Percentiles rank a stretch among this genome's conserved stretches.
Conservation (phyloP, 306 rosid genomes). For the Prunus mume region DNA sequence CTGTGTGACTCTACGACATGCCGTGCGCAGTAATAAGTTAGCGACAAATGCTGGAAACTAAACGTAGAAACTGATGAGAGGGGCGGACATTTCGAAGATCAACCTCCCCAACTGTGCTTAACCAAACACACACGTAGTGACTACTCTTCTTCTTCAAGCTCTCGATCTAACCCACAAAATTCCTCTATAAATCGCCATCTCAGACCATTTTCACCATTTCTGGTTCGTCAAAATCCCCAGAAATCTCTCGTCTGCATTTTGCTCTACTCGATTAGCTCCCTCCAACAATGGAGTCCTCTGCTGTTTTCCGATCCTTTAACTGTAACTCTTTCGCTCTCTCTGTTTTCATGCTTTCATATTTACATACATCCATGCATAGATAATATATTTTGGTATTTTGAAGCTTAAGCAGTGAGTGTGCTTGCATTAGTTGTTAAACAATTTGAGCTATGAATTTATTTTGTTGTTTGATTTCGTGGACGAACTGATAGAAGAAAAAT, state of each 20-base stretch:
- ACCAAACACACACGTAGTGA: constrained; percentile 8
- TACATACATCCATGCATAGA: not conserved
- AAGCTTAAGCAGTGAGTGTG: constrained; percentile 4
- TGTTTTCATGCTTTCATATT: constrained; percentile 5
- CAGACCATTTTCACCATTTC: constrained; percentile 16
- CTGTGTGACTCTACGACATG: not conserved
- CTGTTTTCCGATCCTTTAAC: constrained; percentile 63
- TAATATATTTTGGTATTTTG: not conserved
- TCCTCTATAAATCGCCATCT: constrained; percentile 17
- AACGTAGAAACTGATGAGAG: constrained; percentile 54
- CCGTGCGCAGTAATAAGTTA: constrained; percentile 24
- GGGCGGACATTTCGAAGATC: constrained; percentile 70
- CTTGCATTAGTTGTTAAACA: not conserved
- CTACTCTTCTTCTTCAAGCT: not conserved
- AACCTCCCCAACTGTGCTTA: constrained; percentile 24
- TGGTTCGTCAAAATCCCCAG: not conserved
- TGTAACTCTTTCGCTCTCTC: constrained; percentile 52
- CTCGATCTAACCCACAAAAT: constrained; percentile 23
- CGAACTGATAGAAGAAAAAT: not conserved
- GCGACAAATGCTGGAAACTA: constrained; percentile 7
- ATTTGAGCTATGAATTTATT: not conserved
- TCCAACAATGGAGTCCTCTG: constrained; percentile 68
- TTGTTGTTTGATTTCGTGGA: constrained; percentile 1
- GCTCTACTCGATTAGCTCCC: constrained; percentile 22
- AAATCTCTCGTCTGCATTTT: constrained; percentile 4